Evolutionary conservation across 2,329 filamentous ascomycete species (phyloP).

Genomic region (Madurella mycetomatis): DNA sequence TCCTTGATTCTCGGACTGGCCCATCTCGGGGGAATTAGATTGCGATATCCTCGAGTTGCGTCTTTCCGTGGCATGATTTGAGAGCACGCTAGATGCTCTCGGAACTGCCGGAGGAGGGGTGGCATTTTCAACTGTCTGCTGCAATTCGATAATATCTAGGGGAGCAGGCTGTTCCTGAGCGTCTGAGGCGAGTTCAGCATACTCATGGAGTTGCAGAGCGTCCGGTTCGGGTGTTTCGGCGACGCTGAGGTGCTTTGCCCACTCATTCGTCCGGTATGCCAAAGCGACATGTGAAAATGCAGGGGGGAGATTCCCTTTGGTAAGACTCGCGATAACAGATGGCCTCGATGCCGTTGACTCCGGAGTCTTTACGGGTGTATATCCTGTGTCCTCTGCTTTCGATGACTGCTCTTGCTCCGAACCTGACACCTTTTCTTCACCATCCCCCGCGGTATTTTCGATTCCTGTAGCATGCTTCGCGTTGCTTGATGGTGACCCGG

Average conservation of each 20-base stretch:
- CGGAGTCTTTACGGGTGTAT: neutral
- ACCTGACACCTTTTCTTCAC: neutral
- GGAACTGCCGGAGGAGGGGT: constrained; percentile 37
- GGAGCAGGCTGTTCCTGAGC: constrained; percentile 53
- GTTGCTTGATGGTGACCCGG: neutral
- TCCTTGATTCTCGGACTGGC: constrained; percentile 4
- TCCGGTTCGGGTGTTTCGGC: constrained; percentile 70
- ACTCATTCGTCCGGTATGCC: constrained; percentile 89
- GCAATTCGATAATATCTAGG: constrained; percentile 59
- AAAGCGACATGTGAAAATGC: constrained; percentile 71
- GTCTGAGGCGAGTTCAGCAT: constrained; percentile 27
- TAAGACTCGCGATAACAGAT: constrained; percentile 47
- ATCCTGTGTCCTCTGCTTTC: neutral
- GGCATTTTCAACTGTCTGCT: constrained; percentile 56
- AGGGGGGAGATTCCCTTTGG: constrained; percentile 60
- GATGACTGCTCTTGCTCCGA: neutral
- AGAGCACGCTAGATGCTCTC: constrained; percentile 28
- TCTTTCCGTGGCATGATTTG: constrained; percentile 26
- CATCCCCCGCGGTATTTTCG: neutral
- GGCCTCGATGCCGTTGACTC: constrained; percentile 41
- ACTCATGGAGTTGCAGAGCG: constrained; percentile 44
- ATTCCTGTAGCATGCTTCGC: neutral
- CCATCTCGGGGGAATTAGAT: constrained; percentile 7
- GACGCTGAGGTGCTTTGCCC: constrained; percentile 81
- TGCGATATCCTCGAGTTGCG: constrained; percentile 28